A percentile compares a stretch with the other conserved stretches of the same genome.
These are phyloP conservation scores for Colletotrichum sp. DNA, from an alignment of 2,329 filamentous ascomycete genomes.

Conservation along the genomic window DNA sequence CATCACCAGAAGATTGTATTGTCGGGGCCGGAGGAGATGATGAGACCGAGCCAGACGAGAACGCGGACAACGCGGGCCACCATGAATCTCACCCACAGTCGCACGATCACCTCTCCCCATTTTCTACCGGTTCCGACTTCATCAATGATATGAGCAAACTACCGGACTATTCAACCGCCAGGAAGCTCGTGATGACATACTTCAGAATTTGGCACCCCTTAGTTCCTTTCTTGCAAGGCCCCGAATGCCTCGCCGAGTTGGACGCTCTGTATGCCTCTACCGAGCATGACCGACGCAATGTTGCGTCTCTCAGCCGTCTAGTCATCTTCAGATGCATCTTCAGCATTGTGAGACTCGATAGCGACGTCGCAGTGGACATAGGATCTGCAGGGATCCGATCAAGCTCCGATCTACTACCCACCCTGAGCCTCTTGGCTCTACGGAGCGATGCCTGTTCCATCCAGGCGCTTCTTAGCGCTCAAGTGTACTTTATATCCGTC, in stretches of 20 bases:
- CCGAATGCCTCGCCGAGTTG: constrained; percentile 49
- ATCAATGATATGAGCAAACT: not conserved
- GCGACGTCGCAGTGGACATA: constrained; percentile 30
- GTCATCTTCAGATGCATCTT: constrained; percentile 56
- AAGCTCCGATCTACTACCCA: constrained; percentile 29
- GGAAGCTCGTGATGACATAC: constrained; percentile 50
- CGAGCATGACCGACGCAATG: not conserved
- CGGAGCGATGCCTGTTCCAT: constrained; percentile 49
- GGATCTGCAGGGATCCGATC: not conserved
- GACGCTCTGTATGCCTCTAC: constrained; percentile 26
- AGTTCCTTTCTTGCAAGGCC: constrained; percentile 56
- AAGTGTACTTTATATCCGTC: constrained; percentile 51
- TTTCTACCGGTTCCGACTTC: not conserved
- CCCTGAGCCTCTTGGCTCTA: constrained; percentile 40
- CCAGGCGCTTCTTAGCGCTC: constrained; percentile 51
- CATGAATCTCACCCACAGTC: not conserved
- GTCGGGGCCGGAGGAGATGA: not conserved
- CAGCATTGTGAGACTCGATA: constrained; percentile 43
- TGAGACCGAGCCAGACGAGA: not conserved
- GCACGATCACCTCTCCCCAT: not conserved
- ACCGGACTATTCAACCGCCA: constrained; percentile 24
- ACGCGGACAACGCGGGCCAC: not conserved
- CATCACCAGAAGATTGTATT: constrained; percentile 17
- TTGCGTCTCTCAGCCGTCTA: constrained; percentile 29
- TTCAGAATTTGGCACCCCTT: constrained; percentile 58